These are phyloP conservation scores for Misopates orontium DNA, from an alignment of 257 asterid species.

Conservation along the genomic window DNA sequence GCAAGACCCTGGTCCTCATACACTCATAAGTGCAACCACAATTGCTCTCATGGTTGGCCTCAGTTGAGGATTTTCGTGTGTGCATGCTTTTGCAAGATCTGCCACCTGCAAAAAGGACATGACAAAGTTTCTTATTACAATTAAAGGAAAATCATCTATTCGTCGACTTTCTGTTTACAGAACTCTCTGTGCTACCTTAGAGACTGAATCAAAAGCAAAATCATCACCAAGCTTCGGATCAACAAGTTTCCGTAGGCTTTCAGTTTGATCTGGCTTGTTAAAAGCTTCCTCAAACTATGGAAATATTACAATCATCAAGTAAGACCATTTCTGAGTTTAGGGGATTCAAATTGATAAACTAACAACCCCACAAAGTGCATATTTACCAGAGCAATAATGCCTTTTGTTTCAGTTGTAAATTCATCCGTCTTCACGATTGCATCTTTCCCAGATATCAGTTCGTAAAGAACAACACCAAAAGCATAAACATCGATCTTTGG, in stretches of 20 bases:
- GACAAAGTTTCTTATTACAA: neutral
- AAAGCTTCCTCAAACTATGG: slow-evolving; percentile 73
- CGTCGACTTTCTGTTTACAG: neutral
- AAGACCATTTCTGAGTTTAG: neutral
- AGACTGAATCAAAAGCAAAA: slow-evolving; percentile 60
- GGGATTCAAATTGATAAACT: neutral
- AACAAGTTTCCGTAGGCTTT: slow-evolving; percentile 49
- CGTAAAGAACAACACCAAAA: slow-evolving; percentile 81
- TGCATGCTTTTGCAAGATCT: slow-evolving; percentile 77
- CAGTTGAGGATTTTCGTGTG: slow-evolving; percentile 75
- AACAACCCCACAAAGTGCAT: neutral
- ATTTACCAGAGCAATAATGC: slow-evolving; percentile 73
- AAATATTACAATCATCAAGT: neutral
- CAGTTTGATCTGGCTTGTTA: slow-evolving; percentile 49
- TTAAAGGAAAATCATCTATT: neutral
- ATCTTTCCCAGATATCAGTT: slow-evolving; percentile 70
- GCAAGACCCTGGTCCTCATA: slow-evolving; percentile 71
- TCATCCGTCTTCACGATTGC: slow-evolving; percentile 69
- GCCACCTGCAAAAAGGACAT: slow-evolving; percentile 56
- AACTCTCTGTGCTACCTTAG: slow-evolving; percentile 45
- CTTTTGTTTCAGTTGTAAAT: slow-evolving; percentile 55
- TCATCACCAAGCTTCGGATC: slow-evolving; percentile 76
- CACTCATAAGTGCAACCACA: slow-evolving; percentile 88
- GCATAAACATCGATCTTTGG: slow-evolving; percentile 80
- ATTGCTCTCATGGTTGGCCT: slow-evolving; percentile 93